A percentile compares a stretch with the other conserved stretches of the same genome.
Evolutionary conservation across 441 rosid species (phyloP).

Genomic region (Biscutella laevigata): DNA sequence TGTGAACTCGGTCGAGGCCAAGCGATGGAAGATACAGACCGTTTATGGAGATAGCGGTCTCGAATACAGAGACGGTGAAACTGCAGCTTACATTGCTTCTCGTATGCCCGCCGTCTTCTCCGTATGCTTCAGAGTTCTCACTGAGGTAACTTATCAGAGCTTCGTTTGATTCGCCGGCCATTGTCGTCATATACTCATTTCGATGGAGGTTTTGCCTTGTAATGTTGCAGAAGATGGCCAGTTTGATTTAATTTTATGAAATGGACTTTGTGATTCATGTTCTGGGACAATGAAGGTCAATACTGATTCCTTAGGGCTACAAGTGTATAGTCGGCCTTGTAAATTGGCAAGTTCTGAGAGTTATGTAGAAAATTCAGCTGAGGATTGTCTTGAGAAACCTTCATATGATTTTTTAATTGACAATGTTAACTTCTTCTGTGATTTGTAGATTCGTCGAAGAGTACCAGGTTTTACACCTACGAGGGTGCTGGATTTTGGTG

Average conservation of each 20-base stretch:
- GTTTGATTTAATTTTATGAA: too few relatives aligned
- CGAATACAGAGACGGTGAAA: slow-evolving; percentile 62
- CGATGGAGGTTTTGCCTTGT: too few relatives aligned
- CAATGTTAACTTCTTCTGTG: background rate
- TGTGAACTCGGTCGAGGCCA: slow-evolving; percentile 63
- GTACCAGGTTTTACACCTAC: slow-evolving; percentile 62
- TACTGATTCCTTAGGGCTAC: too few relatives aligned
- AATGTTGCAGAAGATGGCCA: too few relatives aligned
- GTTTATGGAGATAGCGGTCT: slow-evolving; percentile 79
- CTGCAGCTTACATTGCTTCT: slow-evolving; percentile 81
- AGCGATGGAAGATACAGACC: slow-evolving; percentile 82
- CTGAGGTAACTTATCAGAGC: too few relatives aligned
- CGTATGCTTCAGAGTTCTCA: slow-evolving; percentile 64
- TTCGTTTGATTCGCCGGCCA: too few relatives aligned
- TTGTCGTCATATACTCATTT: too few relatives aligned
- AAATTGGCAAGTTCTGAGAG: too few relatives aligned
- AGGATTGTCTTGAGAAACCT: background rate
- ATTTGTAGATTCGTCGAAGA: slow-evolving; percentile 64
- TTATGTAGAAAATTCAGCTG: background rate
- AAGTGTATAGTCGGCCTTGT: too few relatives aligned
- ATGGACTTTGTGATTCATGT: too few relatives aligned
- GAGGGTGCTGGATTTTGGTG: slow-evolving; percentile 81
- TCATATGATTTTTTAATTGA: background rate
- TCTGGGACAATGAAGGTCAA: too few relatives aligned
- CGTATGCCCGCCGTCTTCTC: slow-evolving; percentile 95